These are phyloP conservation scores for Phytopythium cucurbitacearum DNA, from an alignment of 352 stramenopile genomes.

Conservation along the genomic window DNA sequence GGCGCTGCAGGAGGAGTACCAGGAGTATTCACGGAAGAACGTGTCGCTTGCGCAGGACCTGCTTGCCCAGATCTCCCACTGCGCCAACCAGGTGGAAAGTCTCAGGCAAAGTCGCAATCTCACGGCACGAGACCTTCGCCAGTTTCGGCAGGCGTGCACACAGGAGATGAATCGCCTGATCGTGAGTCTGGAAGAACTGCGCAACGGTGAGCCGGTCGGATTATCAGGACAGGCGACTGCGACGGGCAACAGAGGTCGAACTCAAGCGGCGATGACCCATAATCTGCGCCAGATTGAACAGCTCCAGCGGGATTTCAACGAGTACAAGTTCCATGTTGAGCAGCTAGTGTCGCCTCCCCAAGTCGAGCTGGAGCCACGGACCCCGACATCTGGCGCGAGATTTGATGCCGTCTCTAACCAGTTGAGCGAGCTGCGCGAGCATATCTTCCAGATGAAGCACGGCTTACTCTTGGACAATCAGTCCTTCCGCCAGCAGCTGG, in stretches of 20 bases:
- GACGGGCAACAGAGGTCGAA: conserved; percentile 10
- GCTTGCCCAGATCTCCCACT: conserved; percentile 44
- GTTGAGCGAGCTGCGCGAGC: conserved; percentile 35
- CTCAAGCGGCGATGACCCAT: conserved; percentile 5
- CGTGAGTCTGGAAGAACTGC: conserved; percentile 31
- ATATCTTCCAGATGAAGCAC: conserved; percentile 57
- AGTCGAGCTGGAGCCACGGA: too few species aligned
- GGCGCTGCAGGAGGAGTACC: conserved; percentile 40
- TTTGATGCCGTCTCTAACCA: conserved; percentile 44
- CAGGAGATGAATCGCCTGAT: conserved; percentile 44
- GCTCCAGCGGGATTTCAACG: conserved; percentile 18
- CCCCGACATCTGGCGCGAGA: background rate
- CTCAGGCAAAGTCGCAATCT: conserved; percentile 28
- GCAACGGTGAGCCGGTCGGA: conserved; percentile 6
- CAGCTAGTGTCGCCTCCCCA: too few species aligned
- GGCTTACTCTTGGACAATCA: conserved; percentile 43
- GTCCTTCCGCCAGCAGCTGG: conserved; percentile 37
- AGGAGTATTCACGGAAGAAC: conserved; percentile 38
- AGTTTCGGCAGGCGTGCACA: conserved; percentile 35
- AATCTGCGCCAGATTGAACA: conserved; percentile 18
- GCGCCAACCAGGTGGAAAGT: conserved; percentile 41
- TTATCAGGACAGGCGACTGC: background rate
- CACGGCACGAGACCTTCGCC: conserved; percentile 32
- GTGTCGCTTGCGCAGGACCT: conserved; percentile 44
- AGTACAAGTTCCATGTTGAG: conserved; percentile 6